phyloP scores from a whole-genome alignment of 176 grass and related monocot genomes.

The Puya raimondii region DNA sequence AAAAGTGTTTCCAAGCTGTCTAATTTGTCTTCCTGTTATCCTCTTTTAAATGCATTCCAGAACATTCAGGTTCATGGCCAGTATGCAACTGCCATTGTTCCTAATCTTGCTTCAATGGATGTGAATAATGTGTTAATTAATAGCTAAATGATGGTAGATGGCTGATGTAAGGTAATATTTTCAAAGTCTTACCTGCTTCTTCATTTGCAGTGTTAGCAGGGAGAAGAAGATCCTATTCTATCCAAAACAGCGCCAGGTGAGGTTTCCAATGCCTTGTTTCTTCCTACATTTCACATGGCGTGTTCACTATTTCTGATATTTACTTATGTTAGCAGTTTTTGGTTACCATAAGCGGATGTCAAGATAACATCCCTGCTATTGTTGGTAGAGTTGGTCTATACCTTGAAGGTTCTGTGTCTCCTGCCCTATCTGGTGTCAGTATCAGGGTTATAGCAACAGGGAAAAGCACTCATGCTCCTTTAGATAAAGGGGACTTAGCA shows the following conservation, averaged over 20 bases:
- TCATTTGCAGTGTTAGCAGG: conserved; percentile 36
- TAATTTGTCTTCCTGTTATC: too few species aligned
- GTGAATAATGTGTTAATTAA: background rate
- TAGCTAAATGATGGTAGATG: background rate
- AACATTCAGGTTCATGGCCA: too few species aligned
- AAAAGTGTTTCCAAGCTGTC: too few species aligned
- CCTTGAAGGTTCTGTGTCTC: conserved; percentile 76
- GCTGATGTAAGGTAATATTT: background rate
- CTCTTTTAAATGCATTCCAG: too few species aligned
- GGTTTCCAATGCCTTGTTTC: background rate
- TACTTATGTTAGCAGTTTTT: conserved; percentile 46
- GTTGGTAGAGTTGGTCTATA: conserved; percentile 70
- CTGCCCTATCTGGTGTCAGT: conserved; percentile 61
- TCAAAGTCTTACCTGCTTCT: conserved; percentile 9
- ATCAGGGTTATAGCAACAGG: conserved; percentile 60
- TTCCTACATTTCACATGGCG: background rate
- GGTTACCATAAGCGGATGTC: conserved; percentile 61
- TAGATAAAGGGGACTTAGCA: conserved; percentile 74
- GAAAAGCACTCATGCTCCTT: conserved; percentile 45
- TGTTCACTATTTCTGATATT: background rate
- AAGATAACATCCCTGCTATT: conserved; percentile 53
- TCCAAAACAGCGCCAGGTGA: conserved; percentile 70
- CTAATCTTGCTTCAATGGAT: background rate
- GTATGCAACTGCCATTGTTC: background rate
- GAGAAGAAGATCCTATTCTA: conserved; percentile 87